Evolutionary conservation across 2,329 filamentous ascomycete genomes (phyloP).

Genomic region (Macrophomina tecta): DNA sequence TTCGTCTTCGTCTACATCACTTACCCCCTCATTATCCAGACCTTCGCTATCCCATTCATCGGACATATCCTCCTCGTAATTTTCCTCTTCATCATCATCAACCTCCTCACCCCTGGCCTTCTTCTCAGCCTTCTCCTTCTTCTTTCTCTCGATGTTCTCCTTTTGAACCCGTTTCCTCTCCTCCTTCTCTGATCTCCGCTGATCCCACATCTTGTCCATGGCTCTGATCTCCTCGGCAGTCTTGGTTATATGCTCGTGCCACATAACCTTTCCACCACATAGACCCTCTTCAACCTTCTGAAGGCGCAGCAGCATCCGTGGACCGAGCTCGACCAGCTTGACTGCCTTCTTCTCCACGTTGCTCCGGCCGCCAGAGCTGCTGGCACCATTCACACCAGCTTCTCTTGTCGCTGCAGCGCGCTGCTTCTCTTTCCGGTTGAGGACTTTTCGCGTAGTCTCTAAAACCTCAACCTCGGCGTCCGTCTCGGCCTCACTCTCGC

Average conservation of each 20-base stretch:
- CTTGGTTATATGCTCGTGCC: slow-evolving; percentile 96
- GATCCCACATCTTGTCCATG: slow-evolving; percentile 82
- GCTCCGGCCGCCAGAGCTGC: slow-evolving; percentile 45
- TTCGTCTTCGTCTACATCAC: slow-evolving; percentile 54
- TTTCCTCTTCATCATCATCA: slow-evolving; percentile 51
- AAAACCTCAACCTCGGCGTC: slow-evolving; percentile 92
- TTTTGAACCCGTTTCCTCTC: slow-evolving; percentile 80
- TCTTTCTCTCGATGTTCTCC: slow-evolving; percentile 89
- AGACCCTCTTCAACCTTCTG: slow-evolving; percentile 97
- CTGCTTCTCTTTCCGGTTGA: slow-evolving; percentile 60
- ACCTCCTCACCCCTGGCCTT: slow-evolving; percentile 49
- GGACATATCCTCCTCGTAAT: slow-evolving; percentile 52
- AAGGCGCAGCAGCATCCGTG: slow-evolving; percentile 84
- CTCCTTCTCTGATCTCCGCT: slow-evolving; percentile 80
- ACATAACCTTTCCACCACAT: slow-evolving; percentile 89
- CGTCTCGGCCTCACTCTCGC: slow-evolving; percentile 90
- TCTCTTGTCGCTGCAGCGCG: slow-evolving; percentile 46
- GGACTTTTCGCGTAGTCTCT: slow-evolving; percentile 66
- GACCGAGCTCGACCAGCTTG: slow-evolving; percentile 90
- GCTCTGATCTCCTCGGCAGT: slow-evolving; percentile 75
- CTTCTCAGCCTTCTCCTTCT: slow-evolving; percentile 64
- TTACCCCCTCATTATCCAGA: slow-evolving; percentile 58
- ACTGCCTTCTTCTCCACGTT: slow-evolving; percentile 83
- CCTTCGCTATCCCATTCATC: slow-evolving; percentile 59
- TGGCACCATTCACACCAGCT: slow-evolving; percentile 34